phyloP scores from a whole-genome alignment of 306 rosid species.

The Astragalus membranaceus region DNA sequence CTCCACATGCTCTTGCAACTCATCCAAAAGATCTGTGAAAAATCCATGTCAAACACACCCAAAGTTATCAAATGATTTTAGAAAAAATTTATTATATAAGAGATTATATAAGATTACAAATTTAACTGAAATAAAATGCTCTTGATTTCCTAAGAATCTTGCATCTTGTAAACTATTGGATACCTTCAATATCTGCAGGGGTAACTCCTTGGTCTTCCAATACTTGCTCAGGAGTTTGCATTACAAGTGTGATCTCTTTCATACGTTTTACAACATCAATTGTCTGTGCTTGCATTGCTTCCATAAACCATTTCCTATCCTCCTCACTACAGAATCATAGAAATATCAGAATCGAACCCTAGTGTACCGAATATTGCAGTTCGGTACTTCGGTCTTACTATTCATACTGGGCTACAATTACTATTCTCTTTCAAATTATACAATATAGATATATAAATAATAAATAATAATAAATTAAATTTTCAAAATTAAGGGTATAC shows the following conservation, averaged over 20 bases:
- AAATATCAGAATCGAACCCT: neutral
- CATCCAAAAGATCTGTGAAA: constrained; percentile 72
- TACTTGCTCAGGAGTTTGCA: constrained; percentile 83
- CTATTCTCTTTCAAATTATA: neutral
- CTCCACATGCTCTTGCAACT: constrained; percentile 93
- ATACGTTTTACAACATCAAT: constrained; percentile 81
- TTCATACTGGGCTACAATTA: neutral
- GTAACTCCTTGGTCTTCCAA: constrained; percentile 85
- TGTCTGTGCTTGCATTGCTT: constrained; percentile 80
- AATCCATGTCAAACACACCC: neutral
- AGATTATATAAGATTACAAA: no score
- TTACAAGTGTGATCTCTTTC: constrained; percentile 85
- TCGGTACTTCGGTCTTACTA: neutral
- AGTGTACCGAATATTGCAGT: neutral
- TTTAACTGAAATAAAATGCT: neutral
- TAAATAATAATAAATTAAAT: neutral
- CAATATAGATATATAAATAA: no score
- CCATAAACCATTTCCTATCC: constrained; percentile 88
- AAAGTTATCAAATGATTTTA: neutral
- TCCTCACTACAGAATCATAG: constrained; percentile 55
- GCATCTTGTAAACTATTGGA: neutral
- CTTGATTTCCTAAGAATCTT: neutral
- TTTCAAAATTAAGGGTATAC: neutral
- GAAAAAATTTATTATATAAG: neutral
- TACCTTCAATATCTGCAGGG: constrained; percentile 73